Conservation (phyloP, 306 rosid species). For the Trifolium repens region DNA sequence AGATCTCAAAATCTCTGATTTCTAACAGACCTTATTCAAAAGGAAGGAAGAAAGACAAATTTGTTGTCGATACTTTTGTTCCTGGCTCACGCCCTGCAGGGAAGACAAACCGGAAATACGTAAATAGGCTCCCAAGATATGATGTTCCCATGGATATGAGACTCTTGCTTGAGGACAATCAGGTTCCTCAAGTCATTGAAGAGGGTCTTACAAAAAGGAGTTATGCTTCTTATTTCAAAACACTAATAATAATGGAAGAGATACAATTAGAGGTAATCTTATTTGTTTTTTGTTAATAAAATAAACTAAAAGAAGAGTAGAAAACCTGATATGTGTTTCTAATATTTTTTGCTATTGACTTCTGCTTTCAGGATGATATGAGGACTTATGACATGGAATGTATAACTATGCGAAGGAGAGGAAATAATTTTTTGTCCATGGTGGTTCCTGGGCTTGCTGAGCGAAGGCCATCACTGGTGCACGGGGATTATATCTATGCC, state of each 20-base stretch:
- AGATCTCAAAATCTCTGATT: slow-evolving; percentile 72
- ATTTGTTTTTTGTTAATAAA: slow-evolving; percentile 22
- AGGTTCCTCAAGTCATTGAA: slow-evolving; percentile 59
- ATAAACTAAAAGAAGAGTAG: slow-evolving; percentile 5
- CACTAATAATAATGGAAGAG: slow-evolving; percentile 85
- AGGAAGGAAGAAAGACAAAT: slow-evolving; percentile 60
- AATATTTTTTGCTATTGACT: slow-evolving; percentile 35
- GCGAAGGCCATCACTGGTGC: slow-evolving; percentile 92
- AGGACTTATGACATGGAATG: slow-evolving; percentile 71
- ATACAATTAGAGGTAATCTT: slow-evolving; percentile 77
- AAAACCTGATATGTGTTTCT: slow-evolving; percentile 26
- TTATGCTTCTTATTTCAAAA: slow-evolving; percentile 61
- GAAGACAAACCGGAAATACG: slow-evolving; percentile 25
- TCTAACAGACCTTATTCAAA: slow-evolving; percentile 65
- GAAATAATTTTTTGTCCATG: slow-evolving; percentile 57
- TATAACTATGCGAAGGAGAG: slow-evolving; percentile 60
- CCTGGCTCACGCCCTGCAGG: slow-evolving; percentile 56
- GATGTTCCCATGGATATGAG: slow-evolving; percentile 64
- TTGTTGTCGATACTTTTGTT: slow-evolving; percentile 49
- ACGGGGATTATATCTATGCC: slow-evolving; percentile 72
- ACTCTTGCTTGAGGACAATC: slow-evolving; percentile 56
- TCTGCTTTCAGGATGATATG: slow-evolving; percentile 79
- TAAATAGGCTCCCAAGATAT: slow-evolving; percentile 73
- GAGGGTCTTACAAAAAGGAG: slow-evolving; percentile 61
- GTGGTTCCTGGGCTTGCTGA: slow-evolving; percentile 97